These are phyloP conservation scores for Bipolaris oryzae DNA, from an alignment of 2,329 filamentous ascomycete genomes.

Conservation along the genomic window DNA sequence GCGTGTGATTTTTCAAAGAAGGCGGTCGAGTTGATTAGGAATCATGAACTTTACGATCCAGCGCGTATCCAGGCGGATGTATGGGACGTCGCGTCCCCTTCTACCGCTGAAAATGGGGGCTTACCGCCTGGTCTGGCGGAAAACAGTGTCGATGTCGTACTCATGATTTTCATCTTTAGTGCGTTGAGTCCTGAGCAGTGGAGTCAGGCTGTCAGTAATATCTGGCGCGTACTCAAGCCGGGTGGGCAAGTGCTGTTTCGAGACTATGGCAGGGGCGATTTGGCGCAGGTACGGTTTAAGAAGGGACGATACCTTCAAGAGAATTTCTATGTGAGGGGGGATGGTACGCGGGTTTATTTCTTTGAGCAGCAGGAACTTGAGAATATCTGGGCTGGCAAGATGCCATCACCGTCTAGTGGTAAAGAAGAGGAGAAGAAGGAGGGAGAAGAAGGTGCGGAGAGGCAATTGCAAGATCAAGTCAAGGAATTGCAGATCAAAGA, in stretches of 20 bases:
- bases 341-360: constrained; percentile 96
- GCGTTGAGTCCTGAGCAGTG: constrained; percentile 86
- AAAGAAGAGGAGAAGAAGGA: not conserved
- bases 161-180: constrained; percentile 98
- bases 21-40: constrained; percentile 90
- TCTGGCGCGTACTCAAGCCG: constrained; percentile 82
- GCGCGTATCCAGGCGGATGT: constrained; percentile 83
- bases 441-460: too few relatives aligned
- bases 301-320: constrained; percentile 93
- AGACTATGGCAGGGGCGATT: constrained; percentile 93
- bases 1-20: constrained; percentile 97
- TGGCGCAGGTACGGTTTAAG: constrained; percentile 96
- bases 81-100: constrained; percentile 76
- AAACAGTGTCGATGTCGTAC: constrained; percentile 84
- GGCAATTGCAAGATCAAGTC: not conserved
- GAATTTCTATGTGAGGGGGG: constrained; percentile 95
- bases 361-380: constrained; percentile 86
- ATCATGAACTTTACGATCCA: constrained; percentile 75
- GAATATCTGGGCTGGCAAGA: constrained; percentile 71
- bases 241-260: constrained; percentile 94
- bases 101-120: constrained; percentile 55
- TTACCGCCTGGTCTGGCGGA: constrained; percentile 79
- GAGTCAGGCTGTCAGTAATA: constrained; percentile 79
- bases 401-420: constrained; percentile 1
- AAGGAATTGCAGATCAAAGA: not conserved